These are phyloP conservation scores for Fraxinus pennsylvanica DNA, from an alignment of 257 asterid genomes.

Conservation along the genomic window DNA sequence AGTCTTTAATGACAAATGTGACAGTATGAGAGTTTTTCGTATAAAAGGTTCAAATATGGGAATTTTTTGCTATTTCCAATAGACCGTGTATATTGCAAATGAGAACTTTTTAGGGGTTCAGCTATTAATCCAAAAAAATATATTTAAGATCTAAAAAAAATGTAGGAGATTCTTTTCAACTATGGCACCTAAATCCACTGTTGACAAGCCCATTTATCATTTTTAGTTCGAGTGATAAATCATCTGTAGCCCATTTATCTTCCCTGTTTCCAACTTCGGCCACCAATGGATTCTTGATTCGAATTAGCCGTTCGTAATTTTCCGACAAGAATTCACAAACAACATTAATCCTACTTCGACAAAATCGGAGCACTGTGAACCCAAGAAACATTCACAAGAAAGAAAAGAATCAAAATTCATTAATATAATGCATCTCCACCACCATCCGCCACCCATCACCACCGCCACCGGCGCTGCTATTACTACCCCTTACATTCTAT, in stretches of 20 bases:
- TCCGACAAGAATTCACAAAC: background rate
- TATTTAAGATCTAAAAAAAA: too few species aligned
- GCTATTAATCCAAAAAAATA: too few species aligned
- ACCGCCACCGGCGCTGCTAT: slow-evolving; percentile 21
- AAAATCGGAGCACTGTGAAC: background rate
- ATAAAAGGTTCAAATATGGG: too few species aligned
- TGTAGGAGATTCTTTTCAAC: background rate
- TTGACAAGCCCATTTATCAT: background rate
- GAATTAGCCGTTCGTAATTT: background rate
- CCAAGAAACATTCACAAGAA: background rate
- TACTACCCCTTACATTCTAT: slow-evolving; percentile 41
- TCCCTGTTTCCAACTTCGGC: background rate
- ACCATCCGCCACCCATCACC: slow-evolving; percentile 24
- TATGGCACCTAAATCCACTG: background rate
- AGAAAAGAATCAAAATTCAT: background rate
- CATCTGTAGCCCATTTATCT: background rate
- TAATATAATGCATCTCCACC: slow-evolving; percentile 25
- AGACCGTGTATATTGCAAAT: too few species aligned
- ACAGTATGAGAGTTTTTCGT: too few species aligned
- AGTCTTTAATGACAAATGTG: too few species aligned
- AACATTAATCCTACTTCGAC: background rate
- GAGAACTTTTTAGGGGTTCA: too few species aligned
- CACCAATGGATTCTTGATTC: background rate
- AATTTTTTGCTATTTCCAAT: too few species aligned
- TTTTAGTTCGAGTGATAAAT: background rate